Base-by-base conservation (phyloP, 2,329 filamentous ascomycete species). In the Epichloe scottii region DNA sequence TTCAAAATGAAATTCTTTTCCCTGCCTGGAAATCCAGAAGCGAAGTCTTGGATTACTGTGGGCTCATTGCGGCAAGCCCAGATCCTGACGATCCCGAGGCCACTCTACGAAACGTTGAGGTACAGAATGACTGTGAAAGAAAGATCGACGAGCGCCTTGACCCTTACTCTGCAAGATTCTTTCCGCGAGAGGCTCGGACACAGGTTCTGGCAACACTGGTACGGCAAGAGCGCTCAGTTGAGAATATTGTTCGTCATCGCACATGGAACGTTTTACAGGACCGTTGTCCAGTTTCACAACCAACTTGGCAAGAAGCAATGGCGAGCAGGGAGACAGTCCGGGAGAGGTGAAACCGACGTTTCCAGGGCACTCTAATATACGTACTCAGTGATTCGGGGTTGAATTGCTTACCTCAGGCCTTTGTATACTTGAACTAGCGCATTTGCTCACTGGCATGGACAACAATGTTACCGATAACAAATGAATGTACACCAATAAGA, bases 141-240 rank as follows among this genome's bases (percentile, higher is more conserved):
- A 75, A 91, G 0, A 82, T 97, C 4, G 81, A 97, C 64, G 93
- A 97, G 69, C 75, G 93, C 51, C 66, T 96, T 53, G 93, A 98
- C 70, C 93, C 93, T 2, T 98, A 98, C 64, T 90, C 86, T 10
- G 85, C 75, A 6, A 75, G 91, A 23, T 95, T 88, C 65, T 91
- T 91, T 59, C 82, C 87, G 0, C 71, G 74, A 48, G 89, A 97
- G 68, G 76, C 87, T 14, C 76, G 89, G 56, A 93, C 89, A 0
- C 87, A 96, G 68, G 79, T 77, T 46, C 66, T 98, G 54, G 89
- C 89, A 10, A 76, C 74, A 41, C 63, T 90, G 49, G 71, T 94
- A 52, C 76, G 85, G 58, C 85, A 87, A 63, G 88, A 94, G 70
- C 77, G 81, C 60, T 78, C 79, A 39, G 80, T 94, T 15, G 88